Evolutionary conservation across 2,329 filamentous ascomycete genomes (phyloP).

Genomic region (Talaromyces albobiverticillius): DNA sequence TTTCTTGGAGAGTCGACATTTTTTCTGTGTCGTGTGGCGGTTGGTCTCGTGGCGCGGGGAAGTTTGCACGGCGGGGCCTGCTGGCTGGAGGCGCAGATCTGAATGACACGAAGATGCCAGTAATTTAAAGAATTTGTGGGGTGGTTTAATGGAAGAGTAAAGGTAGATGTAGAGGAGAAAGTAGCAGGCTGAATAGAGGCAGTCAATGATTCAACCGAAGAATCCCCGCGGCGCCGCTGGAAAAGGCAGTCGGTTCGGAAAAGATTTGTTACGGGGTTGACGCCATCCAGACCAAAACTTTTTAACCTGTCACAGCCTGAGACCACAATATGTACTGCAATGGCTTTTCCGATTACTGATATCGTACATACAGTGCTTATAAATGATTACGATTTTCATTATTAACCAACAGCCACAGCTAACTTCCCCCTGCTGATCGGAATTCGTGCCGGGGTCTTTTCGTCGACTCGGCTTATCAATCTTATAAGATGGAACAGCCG

Average conservation of each 20-base stretch:
- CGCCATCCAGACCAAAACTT: constrained; percentile 14
- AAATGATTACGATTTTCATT: neutral
- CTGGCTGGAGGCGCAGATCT: no score
- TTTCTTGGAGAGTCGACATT: constrained; percentile 76
- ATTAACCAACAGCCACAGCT: neutral
- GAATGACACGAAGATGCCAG: no score
- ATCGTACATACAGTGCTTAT: neutral
- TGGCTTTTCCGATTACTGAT: neutral
- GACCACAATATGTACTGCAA: no score
- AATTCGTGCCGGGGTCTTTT: no score
- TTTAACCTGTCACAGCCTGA: no score
- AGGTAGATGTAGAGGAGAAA: neutral
- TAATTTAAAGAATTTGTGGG: no score
- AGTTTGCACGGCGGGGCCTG: constrained; percentile 1
- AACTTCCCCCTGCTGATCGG: no score
- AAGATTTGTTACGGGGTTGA: constrained; percentile 18
- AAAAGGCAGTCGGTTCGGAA: constrained; percentile 13
- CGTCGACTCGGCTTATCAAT: constrained; percentile 14
- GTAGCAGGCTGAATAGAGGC: neutral
- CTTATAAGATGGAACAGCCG: constrained; percentile 11
- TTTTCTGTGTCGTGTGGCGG: constrained; percentile 18
- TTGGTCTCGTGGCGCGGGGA: neutral
- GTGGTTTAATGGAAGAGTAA: no score
- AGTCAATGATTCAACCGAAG: neutral
- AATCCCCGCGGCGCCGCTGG: neutral